A percentile compares a stretch with the other conserved stretches of the same genome.
These are phyloP conservation scores for Andrographis paniculata DNA, from an alignment of 305 asterid species.

Conservation along the genomic window DNA sequence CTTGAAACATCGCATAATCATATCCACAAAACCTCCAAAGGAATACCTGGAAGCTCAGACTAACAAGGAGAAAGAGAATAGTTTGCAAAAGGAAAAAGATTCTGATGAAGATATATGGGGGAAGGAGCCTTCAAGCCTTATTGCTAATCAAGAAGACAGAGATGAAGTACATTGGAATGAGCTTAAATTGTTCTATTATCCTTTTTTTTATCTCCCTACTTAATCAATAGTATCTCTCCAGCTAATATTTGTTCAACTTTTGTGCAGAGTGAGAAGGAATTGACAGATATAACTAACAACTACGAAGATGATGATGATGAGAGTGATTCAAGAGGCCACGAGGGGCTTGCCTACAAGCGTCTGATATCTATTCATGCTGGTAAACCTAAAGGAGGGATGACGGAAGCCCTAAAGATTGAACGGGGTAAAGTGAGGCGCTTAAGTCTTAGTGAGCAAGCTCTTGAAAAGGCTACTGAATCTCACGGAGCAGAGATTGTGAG, in stretches of 20 bases:
- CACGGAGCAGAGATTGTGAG: slow-evolving; percentile 58
- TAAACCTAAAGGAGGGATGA: slow-evolving; percentile 80
- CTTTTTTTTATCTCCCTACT: slow-evolving; percentile 4
- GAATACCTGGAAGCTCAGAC: slow-evolving; percentile 60
- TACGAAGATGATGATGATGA: slow-evolving; percentile 28
- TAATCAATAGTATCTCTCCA: too few species aligned
- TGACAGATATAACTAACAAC: slow-evolving; percentile 9
- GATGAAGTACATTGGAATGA: slow-evolving; percentile 30
- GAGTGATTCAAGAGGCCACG: slow-evolving; percentile 28
- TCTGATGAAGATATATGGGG: slow-evolving; percentile 56
- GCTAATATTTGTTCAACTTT: slow-evolving; percentile 19
- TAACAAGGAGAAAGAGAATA: slow-evolving; percentile 25
- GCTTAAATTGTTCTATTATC: slow-evolving; percentile 3
- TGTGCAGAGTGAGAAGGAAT: slow-evolving; percentile 30
- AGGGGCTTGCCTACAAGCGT: slow-evolving; percentile 49
- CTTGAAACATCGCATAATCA: slow-evolving; percentile 52
- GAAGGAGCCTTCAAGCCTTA: slow-evolving; percentile 35
- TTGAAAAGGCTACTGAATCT: slow-evolving; percentile 59
- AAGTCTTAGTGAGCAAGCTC: slow-evolving; percentile 78
- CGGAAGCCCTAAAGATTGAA: slow-evolving; percentile 58
- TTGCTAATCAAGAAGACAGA: slow-evolving; percentile 26
- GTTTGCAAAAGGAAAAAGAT: slow-evolving; percentile 26
- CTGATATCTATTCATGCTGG: slow-evolving; percentile 91
- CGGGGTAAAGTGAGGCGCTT: slow-evolving; percentile 70
- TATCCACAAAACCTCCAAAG: slow-evolving; percentile 92